Evolutionary conservation across 306 rosid genomes (phyloP).

Genomic region (Dicorynia guianensis): DNA sequence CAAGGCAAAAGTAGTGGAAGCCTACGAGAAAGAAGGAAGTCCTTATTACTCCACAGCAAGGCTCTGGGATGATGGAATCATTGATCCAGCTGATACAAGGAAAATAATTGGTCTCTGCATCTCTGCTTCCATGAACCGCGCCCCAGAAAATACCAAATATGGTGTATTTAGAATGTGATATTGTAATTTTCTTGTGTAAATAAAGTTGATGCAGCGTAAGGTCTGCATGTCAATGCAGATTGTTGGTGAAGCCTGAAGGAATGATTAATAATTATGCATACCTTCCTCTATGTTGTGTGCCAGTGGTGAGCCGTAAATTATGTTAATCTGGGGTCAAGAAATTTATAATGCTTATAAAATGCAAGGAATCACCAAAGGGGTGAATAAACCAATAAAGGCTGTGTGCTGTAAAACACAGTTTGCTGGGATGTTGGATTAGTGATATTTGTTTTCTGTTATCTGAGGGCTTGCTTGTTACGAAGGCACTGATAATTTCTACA

Average conservation of each 20-base stretch:
- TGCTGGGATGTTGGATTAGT: no score
- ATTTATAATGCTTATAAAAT: background rate
- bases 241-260: background rate
- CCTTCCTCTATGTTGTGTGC: background rate
- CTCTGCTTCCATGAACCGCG: constrained; percentile 80
- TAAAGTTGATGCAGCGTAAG: constrained; percentile 3
- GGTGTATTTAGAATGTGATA: constrained; percentile 93
- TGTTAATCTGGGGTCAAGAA: background rate
- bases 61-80: constrained; percentile 95
- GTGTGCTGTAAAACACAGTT: background rate
- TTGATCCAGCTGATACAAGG: constrained; percentile 97
- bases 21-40: constrained; percentile 85
- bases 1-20: constrained; percentile 77
- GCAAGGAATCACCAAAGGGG: background rate
- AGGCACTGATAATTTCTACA: no score
- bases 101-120: constrained; percentile 75
- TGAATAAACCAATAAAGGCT: background rate
- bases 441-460: no score
- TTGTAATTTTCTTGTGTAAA: constrained; percentile 25
- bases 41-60: constrained; percentile 93
- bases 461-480: no score
- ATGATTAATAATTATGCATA: background rate
- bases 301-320: background rate
- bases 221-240: constrained; percentile 17
- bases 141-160: constrained; percentile 70